phyloP scores from a whole-genome alignment of 1,284 basidiomycete species.

The Microbotryum scabiosae region DNA sequence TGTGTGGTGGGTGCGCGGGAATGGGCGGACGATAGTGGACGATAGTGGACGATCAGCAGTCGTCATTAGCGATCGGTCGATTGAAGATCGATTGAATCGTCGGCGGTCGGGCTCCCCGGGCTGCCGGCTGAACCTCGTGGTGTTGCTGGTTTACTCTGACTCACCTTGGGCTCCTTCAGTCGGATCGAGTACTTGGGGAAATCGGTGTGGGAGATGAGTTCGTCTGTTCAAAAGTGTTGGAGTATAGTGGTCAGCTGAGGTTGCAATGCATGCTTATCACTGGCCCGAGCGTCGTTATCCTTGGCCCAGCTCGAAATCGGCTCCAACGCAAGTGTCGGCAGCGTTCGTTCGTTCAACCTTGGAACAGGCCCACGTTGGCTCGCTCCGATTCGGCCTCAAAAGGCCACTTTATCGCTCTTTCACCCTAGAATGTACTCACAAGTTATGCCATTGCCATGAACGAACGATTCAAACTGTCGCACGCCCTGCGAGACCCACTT shows the following conservation, averaged over 20 bases:
- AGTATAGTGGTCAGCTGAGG: not conserved
- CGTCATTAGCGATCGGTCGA: not conserved
- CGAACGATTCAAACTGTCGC: slow-evolving; percentile 9
- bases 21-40: not conserved
- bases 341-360: not conserved
- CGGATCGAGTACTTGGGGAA: slow-evolving; percentile 63
- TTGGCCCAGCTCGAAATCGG: not conserved
- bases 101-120: too few species aligned
- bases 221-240: slow-evolving; percentile 46
- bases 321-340: not conserved
- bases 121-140: not conserved
- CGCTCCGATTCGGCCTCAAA: not conserved
- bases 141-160: not conserved
- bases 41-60: too few species aligned
- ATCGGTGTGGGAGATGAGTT: slow-evolving; percentile 61
- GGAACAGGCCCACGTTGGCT: too few species aligned
- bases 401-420: not conserved
- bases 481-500: slow-evolving; percentile 12
- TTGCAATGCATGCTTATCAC: not conserved
- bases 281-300: not conserved
- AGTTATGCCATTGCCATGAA: not conserved
- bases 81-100: not conserved
- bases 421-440: not conserved
- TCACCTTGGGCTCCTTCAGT: slow-evolving; percentile 51
- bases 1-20: slow-evolving; percentile 8